Conservation (phyloP, 2,329 filamentous ascomycete genomes). For the Botryotinia convoluta region DNA sequence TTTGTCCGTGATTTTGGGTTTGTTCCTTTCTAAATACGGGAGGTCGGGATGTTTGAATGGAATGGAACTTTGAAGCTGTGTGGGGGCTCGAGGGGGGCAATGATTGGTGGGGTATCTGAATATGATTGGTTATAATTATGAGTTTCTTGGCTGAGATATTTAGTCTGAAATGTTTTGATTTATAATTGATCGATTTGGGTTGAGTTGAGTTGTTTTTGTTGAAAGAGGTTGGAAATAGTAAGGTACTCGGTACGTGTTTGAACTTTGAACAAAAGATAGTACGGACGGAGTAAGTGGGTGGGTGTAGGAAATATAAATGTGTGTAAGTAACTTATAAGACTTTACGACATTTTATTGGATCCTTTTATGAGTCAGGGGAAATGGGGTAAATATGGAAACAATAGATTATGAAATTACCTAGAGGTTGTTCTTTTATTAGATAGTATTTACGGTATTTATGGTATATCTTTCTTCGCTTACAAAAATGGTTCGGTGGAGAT, state of each 20-base stretch:
- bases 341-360: background rate
- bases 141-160: background rate
- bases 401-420: slow-evolving; percentile 2
- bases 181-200: background rate
- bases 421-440: background rate
- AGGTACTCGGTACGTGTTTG: background rate
- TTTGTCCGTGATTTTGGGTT: slow-evolving; percentile 4
- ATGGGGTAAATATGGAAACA: background rate
- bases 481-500: slow-evolving; percentile 2
- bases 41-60: slow-evolving; percentile 2
- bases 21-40: slow-evolving; percentile 5
- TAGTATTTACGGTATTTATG: background rate
- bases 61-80: background rate
- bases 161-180: background rate
- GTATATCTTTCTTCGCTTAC: slow-evolving; percentile 1
- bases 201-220: background rate
- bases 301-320: background rate
- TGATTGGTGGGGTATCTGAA: background rate
- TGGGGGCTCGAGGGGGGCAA: background rate
- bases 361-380: background rate
- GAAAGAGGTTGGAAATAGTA: background rate
- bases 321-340: background rate
- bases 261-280: background rate
- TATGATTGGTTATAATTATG: background rate
- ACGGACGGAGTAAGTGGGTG: background rate